Percentiles rank a stretch among this genome's conserved stretches.
Conservation (phyloP, 257 asterid genomes). For the Sherardia arvensis region DNA sequence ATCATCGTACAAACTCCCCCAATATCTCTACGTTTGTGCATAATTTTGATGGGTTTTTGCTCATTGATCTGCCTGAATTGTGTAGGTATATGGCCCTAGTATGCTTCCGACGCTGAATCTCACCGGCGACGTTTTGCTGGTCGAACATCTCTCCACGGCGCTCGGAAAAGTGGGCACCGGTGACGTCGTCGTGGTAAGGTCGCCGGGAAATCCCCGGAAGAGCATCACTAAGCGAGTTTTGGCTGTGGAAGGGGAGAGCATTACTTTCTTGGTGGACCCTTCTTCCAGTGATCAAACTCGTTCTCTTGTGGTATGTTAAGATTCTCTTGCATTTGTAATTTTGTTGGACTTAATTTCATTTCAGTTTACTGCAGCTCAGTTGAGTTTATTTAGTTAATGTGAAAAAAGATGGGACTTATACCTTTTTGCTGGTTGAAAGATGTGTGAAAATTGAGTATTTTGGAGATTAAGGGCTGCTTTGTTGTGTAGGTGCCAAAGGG, state of each 20-base stretch:
- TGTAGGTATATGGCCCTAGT: slow-evolving; percentile 85
- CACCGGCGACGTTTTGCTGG: slow-evolving; percentile 79
- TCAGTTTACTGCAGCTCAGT: neutral
- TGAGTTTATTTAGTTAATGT: neutral
- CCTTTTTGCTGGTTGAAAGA: neutral
- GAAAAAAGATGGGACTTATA: neutral
- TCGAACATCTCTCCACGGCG: slow-evolving; percentile 63
- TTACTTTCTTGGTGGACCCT: slow-evolving; percentile 64
- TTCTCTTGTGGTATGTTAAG: slow-evolving; percentile 41
- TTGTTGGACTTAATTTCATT: neutral
- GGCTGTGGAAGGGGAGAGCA: slow-evolving; percentile 72
- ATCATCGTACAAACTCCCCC: slow-evolving; percentile 33
- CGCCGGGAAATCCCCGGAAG: slow-evolving; percentile 83
- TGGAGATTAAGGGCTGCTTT: slow-evolving; percentile 4
- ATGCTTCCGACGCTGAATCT: slow-evolving; percentile 90
- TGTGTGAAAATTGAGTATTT: neutral
- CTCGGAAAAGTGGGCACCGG: slow-evolving; percentile 65
- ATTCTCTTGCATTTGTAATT: neutral
- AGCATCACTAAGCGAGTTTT: slow-evolving; percentile 63
- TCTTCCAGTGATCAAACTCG: slow-evolving; percentile 28
- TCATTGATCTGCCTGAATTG: neutral
- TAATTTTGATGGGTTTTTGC: neutral
- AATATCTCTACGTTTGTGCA: neutral
- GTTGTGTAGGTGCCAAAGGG: slow-evolving; percentile 79
- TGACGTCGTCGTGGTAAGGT: slow-evolving; percentile 66